Evolutionary conservation across 2,329 filamentous ascomycete species (phyloP).

Genomic region (Ophiostoma piceae): DNA sequence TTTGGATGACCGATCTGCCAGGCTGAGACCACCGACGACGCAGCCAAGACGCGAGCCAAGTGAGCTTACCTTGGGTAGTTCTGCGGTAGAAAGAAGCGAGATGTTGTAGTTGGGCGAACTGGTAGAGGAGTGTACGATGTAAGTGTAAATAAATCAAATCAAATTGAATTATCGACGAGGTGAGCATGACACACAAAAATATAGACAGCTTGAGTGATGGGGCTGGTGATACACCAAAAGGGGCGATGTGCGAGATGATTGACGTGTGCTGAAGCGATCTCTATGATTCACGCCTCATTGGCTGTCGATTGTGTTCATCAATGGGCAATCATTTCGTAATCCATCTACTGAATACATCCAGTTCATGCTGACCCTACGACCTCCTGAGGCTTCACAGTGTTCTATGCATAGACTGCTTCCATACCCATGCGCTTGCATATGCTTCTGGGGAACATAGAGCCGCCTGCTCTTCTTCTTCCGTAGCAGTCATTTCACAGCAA

Average conservation of each 20-base stretch:
- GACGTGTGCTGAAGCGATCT: not conserved
- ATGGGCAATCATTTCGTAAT: not conserved
- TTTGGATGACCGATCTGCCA: slow-evolving; percentile 12
- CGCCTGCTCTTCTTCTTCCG: not conserved
- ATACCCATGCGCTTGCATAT: slow-evolving; percentile 1
- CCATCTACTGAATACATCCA: not conserved
- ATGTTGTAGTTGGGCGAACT: too few species aligned
- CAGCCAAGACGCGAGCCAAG: slow-evolving; percentile 14
- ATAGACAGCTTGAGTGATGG: too few species aligned
- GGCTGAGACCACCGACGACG: slow-evolving; percentile 15
- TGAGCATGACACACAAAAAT: slow-evolving; percentile 1
- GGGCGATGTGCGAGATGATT: not conserved
- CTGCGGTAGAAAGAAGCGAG: not conserved
- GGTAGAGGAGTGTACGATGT: too few species aligned
- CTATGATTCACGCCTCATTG: not conserved
- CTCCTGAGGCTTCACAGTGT: not conserved
- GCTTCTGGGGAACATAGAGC: not conserved
- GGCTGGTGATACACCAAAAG: not conserved
- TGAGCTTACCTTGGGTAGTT: not conserved
- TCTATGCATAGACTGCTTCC: not conserved
- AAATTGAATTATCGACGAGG: not conserved
- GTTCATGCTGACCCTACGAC: not conserved
- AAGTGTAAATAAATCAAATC: too few species aligned
- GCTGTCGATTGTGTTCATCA: not conserved
- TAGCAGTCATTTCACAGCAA: too few species aligned